Base-by-base conservation (phyloP, 768 basidiomycete species). In the Trametes maxima region DNA sequence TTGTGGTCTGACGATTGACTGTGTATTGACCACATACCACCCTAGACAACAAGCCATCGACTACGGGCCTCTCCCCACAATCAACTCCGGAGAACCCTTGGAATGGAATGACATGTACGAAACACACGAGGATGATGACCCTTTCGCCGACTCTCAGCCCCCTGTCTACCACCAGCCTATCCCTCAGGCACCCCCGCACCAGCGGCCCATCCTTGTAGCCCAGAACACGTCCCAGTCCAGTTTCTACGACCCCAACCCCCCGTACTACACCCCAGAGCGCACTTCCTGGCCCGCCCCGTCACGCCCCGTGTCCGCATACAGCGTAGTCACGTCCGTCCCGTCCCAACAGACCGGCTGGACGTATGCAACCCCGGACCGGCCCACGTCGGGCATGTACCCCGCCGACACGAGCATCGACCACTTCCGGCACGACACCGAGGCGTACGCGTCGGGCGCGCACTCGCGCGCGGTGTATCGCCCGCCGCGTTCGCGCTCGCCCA, bases 401-500 rank as follows among this genome's bases (percentile, higher is more conserved):
- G 35, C 56, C 6, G 73, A 17, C 65, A 73, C 50, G 67, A 77
- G 52, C 73, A 78, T 85, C 14, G 85, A 86, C 65, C 85, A 87
- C 70, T 88, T 87, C 70, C 78, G 78, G 44, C 79, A 85, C 52
- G 87, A 89, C 67, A 75, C 83, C 0, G 88, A 89, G 66, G 88
- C 86, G 2, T 91, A 87, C 64, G 80, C 89, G 10, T 87, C 88
- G 0, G 88, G 86, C 7, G 79, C 80, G 57, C 75, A 79, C 65
- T 76, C 83, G 7, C 82, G 82, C 12, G 74, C 80, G 35, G 73
- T 78, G 1, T 81, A 79, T 65, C 75, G 73, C 6, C 77, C 79
- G 3, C 80, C 87, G 33, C 83, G 87, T 49, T 91, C 89, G 19
- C 85, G 89, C 22, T 92, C 90, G 2, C 88, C 90, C 0, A 91